Evolutionary conservation across 2,329 filamentous ascomycete species (phyloP), one percentile per base, ranked within the genome.

Genomic region (Aspergillus chevalieri): DNA sequence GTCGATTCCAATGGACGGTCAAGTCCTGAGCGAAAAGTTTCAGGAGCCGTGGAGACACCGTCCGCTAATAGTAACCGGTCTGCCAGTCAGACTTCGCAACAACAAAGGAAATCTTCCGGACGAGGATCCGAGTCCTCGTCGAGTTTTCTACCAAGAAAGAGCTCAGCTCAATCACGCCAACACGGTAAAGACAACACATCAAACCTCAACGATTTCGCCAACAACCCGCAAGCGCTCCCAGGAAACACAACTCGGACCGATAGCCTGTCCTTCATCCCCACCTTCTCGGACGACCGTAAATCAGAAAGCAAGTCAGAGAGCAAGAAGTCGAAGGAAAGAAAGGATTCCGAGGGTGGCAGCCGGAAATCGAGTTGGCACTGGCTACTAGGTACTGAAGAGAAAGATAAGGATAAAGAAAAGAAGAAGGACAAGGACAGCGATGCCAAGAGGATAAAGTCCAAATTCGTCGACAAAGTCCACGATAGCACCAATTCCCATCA

Each of bases 401-500:
- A 85, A 47, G 73, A 77, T 24, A 86, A 84, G 48, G 72, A 77
- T 22, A 75, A 72, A 52, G 69, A 72, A 49, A 72, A 71, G 71
- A 74, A 79, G 58, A 71, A 76, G 43, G 72, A 86, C 50, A 90
- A 85, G 65, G 84, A 84, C 59, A 78, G 80, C 39, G 91, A 89
- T 61, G 73, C 79, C 1, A 85, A 82, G 65, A 71, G 75, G 47
- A 69, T 70, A 46, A 75, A 71, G 53, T 65, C 66, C 75, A 87
- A 56, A 82, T 80, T 60, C 58, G 68, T 74, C 1, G 74, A 76
- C 22, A 76, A 72, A 53, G 61, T 65, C 3, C 85, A 91, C 56
- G 91, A 95, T 60, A 90, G 85, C 58, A 85, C 87, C 17, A 83
- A 92, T 61, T 81, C 95, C 19, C 76, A 95, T 19, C 91, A 96